These are phyloP conservation scores for Mycena sp. DNA, from an alignment of 1,284 basidiomycete genomes.

Conservation along the genomic window DNA sequence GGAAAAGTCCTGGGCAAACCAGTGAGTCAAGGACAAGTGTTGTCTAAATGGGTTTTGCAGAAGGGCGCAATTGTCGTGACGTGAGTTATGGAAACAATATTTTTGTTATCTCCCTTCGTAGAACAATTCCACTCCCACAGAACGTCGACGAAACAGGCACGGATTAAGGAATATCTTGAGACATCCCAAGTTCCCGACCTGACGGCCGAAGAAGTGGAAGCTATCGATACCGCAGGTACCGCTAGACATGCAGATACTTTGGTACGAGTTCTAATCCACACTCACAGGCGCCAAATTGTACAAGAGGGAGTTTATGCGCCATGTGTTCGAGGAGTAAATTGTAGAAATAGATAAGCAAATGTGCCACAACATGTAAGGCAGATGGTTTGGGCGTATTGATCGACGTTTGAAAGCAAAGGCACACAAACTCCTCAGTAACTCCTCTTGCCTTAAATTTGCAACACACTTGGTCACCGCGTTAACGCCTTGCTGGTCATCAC, in stretches of 20 bases:
- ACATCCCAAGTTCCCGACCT: conserved; percentile 65
- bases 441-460: too few relatives aligned
- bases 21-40: conserved; percentile 63
- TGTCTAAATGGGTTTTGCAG: conserved; percentile 69
- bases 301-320: conserved; percentile 59
- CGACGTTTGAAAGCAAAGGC: background rate
- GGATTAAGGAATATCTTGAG: conserved; percentile 74
- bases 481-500: too few relatives aligned
- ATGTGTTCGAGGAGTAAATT: conserved; percentile 43
- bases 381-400: background rate
- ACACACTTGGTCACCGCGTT: background rate
- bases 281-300: conserved; percentile 73
- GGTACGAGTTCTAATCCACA: too few relatives aligned
- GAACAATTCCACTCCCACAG: conserved; percentile 50
- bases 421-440: background rate
- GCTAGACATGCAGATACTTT: too few relatives aligned
- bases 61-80: conserved; percentile 74
- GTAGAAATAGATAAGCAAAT: conserved; percentile 1
- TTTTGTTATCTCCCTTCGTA: conserved; percentile 16
- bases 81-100: conserved; percentile 50
- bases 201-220: conserved; percentile 65
- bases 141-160: conserved; percentile 74
- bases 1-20: conserved; percentile 52
- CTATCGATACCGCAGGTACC: conserved; percentile 68
- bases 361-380: conserved; percentile 1